These are phyloP conservation scores for Cinchona pubescens DNA, from an alignment of 257 asterid genomes.

Conservation along the genomic window DNA sequence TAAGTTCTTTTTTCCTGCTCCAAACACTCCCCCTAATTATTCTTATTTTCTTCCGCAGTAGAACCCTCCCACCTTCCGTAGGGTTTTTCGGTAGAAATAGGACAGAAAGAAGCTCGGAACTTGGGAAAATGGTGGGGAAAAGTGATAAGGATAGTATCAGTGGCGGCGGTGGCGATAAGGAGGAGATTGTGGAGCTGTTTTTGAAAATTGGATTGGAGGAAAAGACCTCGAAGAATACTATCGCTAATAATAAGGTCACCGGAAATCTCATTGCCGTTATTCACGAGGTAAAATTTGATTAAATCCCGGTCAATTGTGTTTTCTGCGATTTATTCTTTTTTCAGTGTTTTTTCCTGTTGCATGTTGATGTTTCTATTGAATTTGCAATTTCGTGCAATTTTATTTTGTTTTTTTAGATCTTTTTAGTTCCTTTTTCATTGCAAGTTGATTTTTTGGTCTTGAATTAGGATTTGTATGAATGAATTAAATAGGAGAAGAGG, in stretches of 20 bases:
- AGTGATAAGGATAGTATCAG: constrained; percentile 3
- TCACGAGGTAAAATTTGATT: constrained; percentile 32
- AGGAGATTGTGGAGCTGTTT: constrained; percentile 30
- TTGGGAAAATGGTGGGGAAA: constrained; percentile 22
- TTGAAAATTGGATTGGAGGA: constrained; percentile 46
- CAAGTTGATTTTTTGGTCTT: no score
- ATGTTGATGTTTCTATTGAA: no score
- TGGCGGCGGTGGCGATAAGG: constrained; percentile 21
- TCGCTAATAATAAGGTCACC: constrained; percentile 46
- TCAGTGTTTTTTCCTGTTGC: neutral
- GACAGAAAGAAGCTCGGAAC: neutral
- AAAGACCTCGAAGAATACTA: constrained; percentile 43
- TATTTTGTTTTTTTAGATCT: neutral
- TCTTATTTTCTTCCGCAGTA: neutral
- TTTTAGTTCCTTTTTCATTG: neutral
- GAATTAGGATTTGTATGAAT: neutral
- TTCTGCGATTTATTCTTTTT: neutral
- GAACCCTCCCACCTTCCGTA: neutral
- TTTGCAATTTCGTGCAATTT: no score
- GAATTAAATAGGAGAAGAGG: neutral
- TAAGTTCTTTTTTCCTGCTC: neutral
- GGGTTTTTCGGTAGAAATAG: constrained; percentile 16
- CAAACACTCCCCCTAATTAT: neutral
- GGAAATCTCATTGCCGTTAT: constrained; percentile 41
- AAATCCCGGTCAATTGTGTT: neutral